Percentiles rank a stretch among this genome's conserved stretches.
Conservation (phyloP, 164 flowering plant genomes). For the Kingdonia uniflora region DNA sequence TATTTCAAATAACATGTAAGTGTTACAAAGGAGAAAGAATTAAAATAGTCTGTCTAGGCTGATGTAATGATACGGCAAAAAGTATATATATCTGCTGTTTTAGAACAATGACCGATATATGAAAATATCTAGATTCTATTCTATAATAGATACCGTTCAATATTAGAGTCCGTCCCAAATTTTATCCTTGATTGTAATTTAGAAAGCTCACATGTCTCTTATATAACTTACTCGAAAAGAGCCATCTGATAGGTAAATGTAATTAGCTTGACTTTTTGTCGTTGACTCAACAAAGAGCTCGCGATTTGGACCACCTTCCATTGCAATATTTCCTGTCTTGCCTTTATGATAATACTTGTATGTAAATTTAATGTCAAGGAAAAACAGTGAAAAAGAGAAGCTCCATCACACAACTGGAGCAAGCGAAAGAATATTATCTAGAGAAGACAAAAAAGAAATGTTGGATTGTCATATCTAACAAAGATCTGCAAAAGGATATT, state of each 20-base stretch:
- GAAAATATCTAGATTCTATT: too few species aligned
- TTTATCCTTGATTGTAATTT: too few species aligned
- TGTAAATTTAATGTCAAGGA: constrained; percentile 51
- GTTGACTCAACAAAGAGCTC: constrained; percentile 40
- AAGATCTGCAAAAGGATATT: constrained; percentile 60
- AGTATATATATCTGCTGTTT: too few species aligned
- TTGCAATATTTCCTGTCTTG: constrained; percentile 32
- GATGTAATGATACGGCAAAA: too few species aligned
- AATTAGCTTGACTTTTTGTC: constrained; percentile 32
- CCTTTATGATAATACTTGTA: constrained; percentile 63
- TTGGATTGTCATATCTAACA: background rate
- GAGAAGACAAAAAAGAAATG: background rate
- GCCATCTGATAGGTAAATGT: constrained; percentile 74
- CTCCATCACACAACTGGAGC: background rate
- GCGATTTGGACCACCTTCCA: constrained; percentile 60
- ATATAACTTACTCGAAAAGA: constrained; percentile 47
- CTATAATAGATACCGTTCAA: too few species aligned
- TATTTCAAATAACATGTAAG: background rate
- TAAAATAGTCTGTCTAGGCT: too few species aligned
- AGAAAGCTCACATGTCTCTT: too few species aligned
- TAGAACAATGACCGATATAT: too few species aligned
- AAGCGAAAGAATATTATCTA: background rate
- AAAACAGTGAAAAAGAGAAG: background rate
- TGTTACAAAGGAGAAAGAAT: too few species aligned
- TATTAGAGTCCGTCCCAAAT: too few species aligned